Base-by-base conservation (phyloP, 2,329 filamentous ascomycete species). In the Stachybotrys chartarum region DNA sequence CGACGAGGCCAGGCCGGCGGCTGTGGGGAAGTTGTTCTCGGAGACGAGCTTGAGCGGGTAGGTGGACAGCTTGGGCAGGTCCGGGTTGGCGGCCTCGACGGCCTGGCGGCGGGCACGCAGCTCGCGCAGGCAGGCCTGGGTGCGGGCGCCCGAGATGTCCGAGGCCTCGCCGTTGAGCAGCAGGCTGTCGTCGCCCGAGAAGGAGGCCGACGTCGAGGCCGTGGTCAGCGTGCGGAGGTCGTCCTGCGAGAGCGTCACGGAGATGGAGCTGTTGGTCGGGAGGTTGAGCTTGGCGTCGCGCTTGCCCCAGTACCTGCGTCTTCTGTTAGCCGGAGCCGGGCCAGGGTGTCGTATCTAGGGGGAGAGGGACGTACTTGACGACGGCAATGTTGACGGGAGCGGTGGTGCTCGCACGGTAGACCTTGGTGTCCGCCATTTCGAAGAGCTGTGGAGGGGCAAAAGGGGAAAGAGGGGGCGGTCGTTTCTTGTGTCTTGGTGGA, bases 11-110 rank as follows among this genome's bases (percentile, higher is more conserved):
- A 99, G 85, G 7, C 94, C 94, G 5, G 94, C 94, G 30, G 94
- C 94, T 3, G 94, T 99, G 60, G 94, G 94, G 81, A 99, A 99
- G 81, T 99, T 99, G 82, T 99, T 99, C 77, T 94, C 89, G 56
- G 90, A 94, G 55, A 97, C 91, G 61, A 99, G 87, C 64, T 87
- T 88, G 58, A 99, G 84, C 39, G 89, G 85, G 66, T 88, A 79
- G 53, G 79, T 70, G 11, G 91, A 89, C 56, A 99, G 84, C 72
- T 89, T 90, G 48, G 93, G 91, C n/a, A 96, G 81, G 24, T 84
- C 85, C 0, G 85, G 64, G 69, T 96, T 78, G 58, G 80, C 73
- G 42, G 78, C 77, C 73, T 99, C 94, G 66, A 97, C 79, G 30
- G 83, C 78, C 53, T 84, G 80, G 59, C 94, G 88, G 50, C 94